Evolutionary conservation across 2,329 filamentous ascomycete species (phyloP).

Genomic region (Ceratocystis cubensis): DNA sequence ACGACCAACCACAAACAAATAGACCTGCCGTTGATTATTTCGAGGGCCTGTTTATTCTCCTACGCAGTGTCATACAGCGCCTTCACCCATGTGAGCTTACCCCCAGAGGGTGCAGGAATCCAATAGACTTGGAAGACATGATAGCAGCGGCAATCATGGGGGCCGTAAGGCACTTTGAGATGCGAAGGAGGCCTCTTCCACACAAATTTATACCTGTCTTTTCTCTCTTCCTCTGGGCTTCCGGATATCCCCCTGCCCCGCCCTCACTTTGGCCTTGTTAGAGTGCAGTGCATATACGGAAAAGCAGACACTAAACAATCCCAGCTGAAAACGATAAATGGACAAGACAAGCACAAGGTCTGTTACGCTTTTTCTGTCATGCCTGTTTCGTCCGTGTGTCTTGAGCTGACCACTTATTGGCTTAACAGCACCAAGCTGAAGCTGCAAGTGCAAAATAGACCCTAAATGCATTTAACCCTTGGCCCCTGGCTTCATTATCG

Average conservation of each 20-base stretch:
- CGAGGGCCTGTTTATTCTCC: too few species aligned
- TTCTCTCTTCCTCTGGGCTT: background rate
- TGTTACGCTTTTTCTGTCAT: background rate
- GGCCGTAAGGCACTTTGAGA: background rate
- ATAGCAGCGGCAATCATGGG: background rate
- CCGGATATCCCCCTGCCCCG: background rate
- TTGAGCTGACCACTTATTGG: background rate
- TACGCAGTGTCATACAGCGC: too few species aligned
- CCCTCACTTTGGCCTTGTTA: background rate
- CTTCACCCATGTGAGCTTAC: too few species aligned
- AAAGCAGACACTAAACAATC: background rate
- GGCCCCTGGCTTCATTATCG: background rate
- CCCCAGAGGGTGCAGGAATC: too few species aligned
- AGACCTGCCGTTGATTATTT: background rate
- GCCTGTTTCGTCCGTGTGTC: background rate
- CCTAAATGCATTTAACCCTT: constrained; percentile 6
- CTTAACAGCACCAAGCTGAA: background rate
- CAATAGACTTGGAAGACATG: background rate
- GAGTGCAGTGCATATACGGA: background rate
- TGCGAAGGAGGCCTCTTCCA: background rate
- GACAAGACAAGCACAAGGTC: background rate
- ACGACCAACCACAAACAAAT: background rate
- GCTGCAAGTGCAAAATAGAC: background rate
- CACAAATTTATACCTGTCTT: background rate
- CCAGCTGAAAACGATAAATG: background rate